These are phyloP conservation scores for Davidsoniella neocaledoniae DNA, from an alignment of 2,329 filamentous ascomycete species.

Conservation along the genomic window DNA sequence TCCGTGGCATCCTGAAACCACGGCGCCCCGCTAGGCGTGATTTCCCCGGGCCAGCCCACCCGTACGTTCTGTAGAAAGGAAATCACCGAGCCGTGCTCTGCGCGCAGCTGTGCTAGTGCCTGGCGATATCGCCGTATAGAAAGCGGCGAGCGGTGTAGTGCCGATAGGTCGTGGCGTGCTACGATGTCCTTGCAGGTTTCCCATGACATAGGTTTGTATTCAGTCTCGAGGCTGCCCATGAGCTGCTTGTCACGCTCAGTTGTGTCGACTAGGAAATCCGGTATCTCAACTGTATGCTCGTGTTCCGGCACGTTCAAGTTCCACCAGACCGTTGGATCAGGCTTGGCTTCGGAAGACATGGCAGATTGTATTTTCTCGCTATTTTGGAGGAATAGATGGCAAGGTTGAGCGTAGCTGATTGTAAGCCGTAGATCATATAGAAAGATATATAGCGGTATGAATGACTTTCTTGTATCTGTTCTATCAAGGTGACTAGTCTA, in stretches of 20 bases:
- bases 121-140: constrained; percentile 63
- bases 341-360: background rate
- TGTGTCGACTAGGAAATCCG: constrained; percentile 47
- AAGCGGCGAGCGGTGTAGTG: constrained; percentile 60
- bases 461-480: too few relatives aligned
- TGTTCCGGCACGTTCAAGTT: constrained; percentile 56
- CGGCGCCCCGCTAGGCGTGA: background rate
- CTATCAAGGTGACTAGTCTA: too few relatives aligned
- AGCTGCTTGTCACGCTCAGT: constrained; percentile 52
- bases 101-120: constrained; percentile 47
- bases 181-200: constrained; percentile 47
- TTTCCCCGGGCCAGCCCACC: constrained; percentile 42
- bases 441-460: background rate
- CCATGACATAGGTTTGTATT: constrained; percentile 53
- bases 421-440: background rate
- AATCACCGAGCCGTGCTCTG: constrained; percentile 59
- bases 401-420: background rate
- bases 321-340: constrained; percentile 47
- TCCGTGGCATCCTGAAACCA: constrained; percentile 27
- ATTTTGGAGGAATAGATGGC: background rate
- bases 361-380: background rate
- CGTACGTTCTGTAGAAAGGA: constrained; percentile 56
- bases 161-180: constrained; percentile 48
- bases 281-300: constrained; percentile 49
- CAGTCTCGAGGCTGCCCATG: constrained; percentile 51